A percentile compares a stretch with the other conserved stretches of the same genome.
Conservation (phyloP, 768 basidiomycete species). For the Boletus reticuloceps region DNA sequence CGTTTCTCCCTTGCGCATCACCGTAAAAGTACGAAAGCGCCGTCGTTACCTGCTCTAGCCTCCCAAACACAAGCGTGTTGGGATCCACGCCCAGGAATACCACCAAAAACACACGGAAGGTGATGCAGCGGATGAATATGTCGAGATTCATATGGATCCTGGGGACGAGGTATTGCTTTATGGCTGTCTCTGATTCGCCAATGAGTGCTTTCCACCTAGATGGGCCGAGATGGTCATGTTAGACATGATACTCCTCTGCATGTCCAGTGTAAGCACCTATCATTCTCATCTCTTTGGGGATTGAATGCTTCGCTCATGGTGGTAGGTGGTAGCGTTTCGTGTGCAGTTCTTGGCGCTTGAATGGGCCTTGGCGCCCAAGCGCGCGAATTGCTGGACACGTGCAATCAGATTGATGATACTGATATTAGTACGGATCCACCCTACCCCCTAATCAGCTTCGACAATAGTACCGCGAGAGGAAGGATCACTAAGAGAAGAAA, state of each 20-base stretch:
- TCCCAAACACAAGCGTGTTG: slow-evolving; percentile 16
- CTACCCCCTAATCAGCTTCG: neutral
- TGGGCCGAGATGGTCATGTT: neutral
- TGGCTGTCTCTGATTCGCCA: slow-evolving; percentile 6
- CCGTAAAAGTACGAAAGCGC: slow-evolving; percentile 46
- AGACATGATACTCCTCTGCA: neutral
- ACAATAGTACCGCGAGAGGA: neutral
- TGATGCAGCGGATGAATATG: slow-evolving; percentile 42
- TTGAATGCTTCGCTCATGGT: neutral
- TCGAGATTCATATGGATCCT: slow-evolving; percentile 31
- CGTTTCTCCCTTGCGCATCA: slow-evolving; percentile 21
- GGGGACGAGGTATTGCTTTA: slow-evolving; percentile 11
- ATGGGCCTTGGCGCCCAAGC: slow-evolving; percentile 4
- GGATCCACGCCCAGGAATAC: slow-evolving; percentile 40
- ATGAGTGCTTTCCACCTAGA: slow-evolving; percentile 18
- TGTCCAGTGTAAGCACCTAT: slow-evolving; percentile 15
- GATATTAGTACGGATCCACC: neutral
- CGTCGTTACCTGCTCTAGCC: slow-evolving; percentile 36
- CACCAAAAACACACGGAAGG: slow-evolving; percentile 41
- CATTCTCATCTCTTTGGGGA: neutral
- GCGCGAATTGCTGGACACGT: slow-evolving; percentile 13
- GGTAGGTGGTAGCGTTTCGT: slow-evolving; percentile 1
- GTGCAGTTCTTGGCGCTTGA: slow-evolving; percentile 5
- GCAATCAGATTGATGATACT: slow-evolving; percentile 3
- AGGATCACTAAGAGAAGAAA: slow-evolving; percentile 9